Base-by-base conservation (phyloP, 1,284 basidiomycete species). In the Agaricales sp. region DNA sequence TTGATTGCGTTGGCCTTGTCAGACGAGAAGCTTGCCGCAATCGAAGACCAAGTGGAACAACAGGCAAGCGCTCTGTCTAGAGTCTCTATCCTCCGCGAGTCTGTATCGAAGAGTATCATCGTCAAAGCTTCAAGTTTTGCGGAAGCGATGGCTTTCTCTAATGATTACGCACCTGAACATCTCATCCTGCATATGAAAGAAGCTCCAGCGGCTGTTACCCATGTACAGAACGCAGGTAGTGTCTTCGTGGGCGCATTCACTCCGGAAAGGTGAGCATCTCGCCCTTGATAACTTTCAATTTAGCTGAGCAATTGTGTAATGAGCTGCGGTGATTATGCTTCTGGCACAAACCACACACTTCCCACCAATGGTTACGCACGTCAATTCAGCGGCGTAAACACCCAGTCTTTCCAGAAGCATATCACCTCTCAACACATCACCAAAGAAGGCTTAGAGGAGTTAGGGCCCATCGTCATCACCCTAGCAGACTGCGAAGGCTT, bases 311-410 rank as follows among this genome's bases (percentile, higher is more conserved):
- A n/a, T n/a, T n/a, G n/a, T 12, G 51, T 50, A 26, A 23, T 14
- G 14, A 94, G 91, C 58, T 98, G 93, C 64, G 96, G 96, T 26
- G 96, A 99, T 65, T 99, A 99, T 60, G 96, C 96, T 2, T 94
- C 91, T 0, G 96, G 96, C 19, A 99, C 96, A 6, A 99, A 99
- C 67, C 96, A 99, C 73, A 97, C 95, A 0, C 75, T 94, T 25
- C 92, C 92, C 21, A 95, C 90, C 2, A 93, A 92, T 59, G 94
- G 93, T 18, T 98, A 94, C 62, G 96, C 96, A 13, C 85, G 92
- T 50, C 94, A 98, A 64, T 99, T 96, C 71, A 94, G 91, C 56
- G 96, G 96, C 14, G 96, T 99, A 57, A 98, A 96, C 68, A 98
- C 95, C 0, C 74, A 82, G 18, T 93, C 93, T 1, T 99, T 99